Evolutionary conservation across 345 rosid genomes (phyloP).

Genomic region (Microcos paniculata): DNA sequence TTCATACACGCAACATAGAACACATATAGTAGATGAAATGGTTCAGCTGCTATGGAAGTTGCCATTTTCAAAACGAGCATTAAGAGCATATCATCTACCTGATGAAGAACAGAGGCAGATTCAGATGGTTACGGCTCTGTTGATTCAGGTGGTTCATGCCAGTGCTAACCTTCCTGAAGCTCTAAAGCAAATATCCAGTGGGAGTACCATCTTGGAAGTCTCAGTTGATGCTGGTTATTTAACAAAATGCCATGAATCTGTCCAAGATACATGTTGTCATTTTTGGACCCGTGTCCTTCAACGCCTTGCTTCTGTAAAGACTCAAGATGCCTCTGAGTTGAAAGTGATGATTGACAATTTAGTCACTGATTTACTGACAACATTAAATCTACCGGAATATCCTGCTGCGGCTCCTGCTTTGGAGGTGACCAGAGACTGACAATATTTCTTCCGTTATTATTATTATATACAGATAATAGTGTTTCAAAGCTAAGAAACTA

Average conservation of each 20-base stretch:
- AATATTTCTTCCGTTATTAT: slow-evolving; percentile 15
- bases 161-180: slow-evolving; percentile 90
- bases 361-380: slow-evolving; percentile 83
- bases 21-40: slow-evolving; percentile 82
- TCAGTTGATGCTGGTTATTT: slow-evolving; percentile 69
- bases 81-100: slow-evolving; percentile 85
- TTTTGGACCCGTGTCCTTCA: slow-evolving; percentile 98
- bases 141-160: slow-evolving; percentile 91
- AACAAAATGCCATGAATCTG: slow-evolving; percentile 74
- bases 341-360: slow-evolving; percentile 92
- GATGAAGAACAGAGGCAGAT: slow-evolving; percentile 99
- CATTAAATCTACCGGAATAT: slow-evolving; percentile 91
- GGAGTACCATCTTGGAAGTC: slow-evolving; percentile 55
- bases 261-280: slow-evolving; percentile 89
- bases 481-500: slow-evolving; percentile 22
- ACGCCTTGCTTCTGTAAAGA: slow-evolving; percentile 77
- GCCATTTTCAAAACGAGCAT: slow-evolving; percentile 75
- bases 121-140: slow-evolving; percentile 93
- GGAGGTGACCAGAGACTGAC: slow-evolving; percentile 57
- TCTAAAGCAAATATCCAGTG: slow-evolving; percentile 58
- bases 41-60: slow-evolving; percentile 88
- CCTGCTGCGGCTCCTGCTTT: slow-evolving; percentile 91
- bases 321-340: slow-evolving; percentile 92
- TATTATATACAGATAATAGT: slow-evolving; percentile 7
- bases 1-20: slow-evolving; percentile 79